A percentile compares a stretch with the other conserved stretches of the same genome.
These are phyloP conservation scores for Bipolaris sorokiniana DNA, from an alignment of 2,329 filamentous ascomycete genomes.

Conservation along the genomic window DNA sequence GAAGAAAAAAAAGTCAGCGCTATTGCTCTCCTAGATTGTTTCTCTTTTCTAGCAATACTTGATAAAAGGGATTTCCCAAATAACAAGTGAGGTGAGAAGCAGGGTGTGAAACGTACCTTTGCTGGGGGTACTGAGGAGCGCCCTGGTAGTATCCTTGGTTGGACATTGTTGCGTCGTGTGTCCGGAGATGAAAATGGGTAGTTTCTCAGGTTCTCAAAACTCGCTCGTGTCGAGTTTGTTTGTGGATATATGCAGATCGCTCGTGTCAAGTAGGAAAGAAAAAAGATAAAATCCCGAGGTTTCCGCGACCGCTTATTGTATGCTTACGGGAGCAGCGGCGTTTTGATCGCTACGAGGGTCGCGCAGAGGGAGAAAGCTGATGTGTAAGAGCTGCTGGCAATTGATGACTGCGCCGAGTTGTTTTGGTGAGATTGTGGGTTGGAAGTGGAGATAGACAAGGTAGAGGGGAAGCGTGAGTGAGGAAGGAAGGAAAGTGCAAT, in stretches of 20 bases:
- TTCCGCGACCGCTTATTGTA: not conserved
- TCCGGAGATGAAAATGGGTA: too few relatives aligned
- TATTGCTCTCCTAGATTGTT: not conserved
- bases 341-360: not conserved
- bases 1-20: not conserved
- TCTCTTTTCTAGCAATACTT: not conserved
- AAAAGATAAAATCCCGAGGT: not conserved
- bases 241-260: not conserved
- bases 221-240: not conserved
- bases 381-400: not conserved
- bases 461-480: not conserved
- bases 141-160: conserved; percentile 47
- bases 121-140: conserved; percentile 46
- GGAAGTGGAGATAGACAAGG: too few relatives aligned
- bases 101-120: conserved; percentile 30
- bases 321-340: not conserved
- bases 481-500: not conserved
- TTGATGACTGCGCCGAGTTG: not conserved
- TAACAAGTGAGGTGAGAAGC: not conserved
- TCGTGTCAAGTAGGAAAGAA: not conserved
- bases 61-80: not conserved
- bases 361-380: not conserved
- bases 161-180: conserved; percentile 36
- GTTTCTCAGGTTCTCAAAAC: not conserved
- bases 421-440: not conserved